Base-by-base conservation (phyloP, 441 rosid genomes). In the Sinapis alba region DNA sequence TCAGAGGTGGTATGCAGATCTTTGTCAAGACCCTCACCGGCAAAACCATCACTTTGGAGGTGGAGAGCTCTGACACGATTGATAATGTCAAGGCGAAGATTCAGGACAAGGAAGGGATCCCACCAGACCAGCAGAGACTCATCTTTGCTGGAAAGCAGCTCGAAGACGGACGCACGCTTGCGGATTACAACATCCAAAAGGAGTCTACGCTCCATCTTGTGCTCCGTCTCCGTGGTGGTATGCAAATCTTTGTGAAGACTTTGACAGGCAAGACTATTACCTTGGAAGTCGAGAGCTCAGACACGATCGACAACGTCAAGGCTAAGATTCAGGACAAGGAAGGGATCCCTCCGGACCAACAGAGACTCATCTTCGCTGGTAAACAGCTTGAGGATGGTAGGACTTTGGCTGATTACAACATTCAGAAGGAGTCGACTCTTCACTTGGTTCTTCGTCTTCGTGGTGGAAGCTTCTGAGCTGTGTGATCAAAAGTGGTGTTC, bases 291-390 rank as follows among this genome's bases (percentile, higher is more conserved):
- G 74, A 70, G 45, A 70, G 74, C 27, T 70, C 74, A 4, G 73
- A 68, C 73, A 69, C 73, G 0, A 57, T 69, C 0, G 73, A 68
- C 13, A 68, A 68, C 0, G 72, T 68, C 43, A 79, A 79, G 32
- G 62, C 82, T 0, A 79, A 79, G 68, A 79, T 79, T 47, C 79
- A 79, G 65, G 82, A 74, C 53, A 79, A 79, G 69, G 82, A 79
- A 27, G 82, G 82, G 8, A 79, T 79, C 32, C 82, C 82, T 0
- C 82, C 82, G 3, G 82, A 79, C 28, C 82, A 79, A n/a, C 82
- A 74, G 65, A 68, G 82, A 24, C 76, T 79, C 6, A 79, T 79
- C 65, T 79, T 79, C 18, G 82, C 82, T n/a, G 82, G 82, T 0
- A 79, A 79, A 18, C 82, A 79, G 70, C 74, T 79, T 1, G 82